Evolutionary conservation across 495 filamentous ascomycete species (phyloP).

Genomic region (Xylaria flabelliformis): DNA sequence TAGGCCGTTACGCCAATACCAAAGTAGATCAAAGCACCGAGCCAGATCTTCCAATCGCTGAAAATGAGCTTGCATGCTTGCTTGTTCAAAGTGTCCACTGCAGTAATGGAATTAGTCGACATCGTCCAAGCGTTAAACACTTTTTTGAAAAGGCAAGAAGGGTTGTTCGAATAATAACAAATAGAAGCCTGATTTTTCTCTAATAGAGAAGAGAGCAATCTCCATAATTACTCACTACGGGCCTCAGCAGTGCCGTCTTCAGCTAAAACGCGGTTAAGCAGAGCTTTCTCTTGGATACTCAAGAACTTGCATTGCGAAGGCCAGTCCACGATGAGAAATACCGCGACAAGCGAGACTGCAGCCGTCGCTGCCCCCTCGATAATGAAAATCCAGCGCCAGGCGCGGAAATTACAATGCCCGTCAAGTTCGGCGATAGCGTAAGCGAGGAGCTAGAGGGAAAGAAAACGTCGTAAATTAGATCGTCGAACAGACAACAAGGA

Average conservation of each 20-base stretch:
- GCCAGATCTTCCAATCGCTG: constrained; percentile 63
- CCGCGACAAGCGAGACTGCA: constrained; percentile 50
- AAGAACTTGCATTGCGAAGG: constrained; percentile 61
- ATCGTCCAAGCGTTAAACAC: not conserved
- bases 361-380: constrained; percentile 63
- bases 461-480: not conserved
- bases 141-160: not conserved
- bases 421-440: constrained; percentile 63
- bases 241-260: constrained; percentile 49
- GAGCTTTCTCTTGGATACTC: constrained; percentile 49
- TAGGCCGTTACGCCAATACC: constrained; percentile 59
- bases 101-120: not conserved
- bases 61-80: constrained; percentile 54
- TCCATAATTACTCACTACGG: constrained; percentile 34
- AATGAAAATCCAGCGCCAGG: constrained; percentile 60
- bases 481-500: no score
- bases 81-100: constrained; percentile 55
- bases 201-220: no score
- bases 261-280: constrained; percentile 52
- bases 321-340: constrained; percentile 64
- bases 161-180: no score
- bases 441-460: constrained; percentile 55
- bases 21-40: constrained; percentile 57
- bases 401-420: constrained; percentile 54
- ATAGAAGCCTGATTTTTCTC: no score